Percentiles rank a stretch among this genome's conserved stretches.
phyloP scores from a whole-genome alignment of 176 grass and related monocot species.

The Luzula sylvatica region DNA sequence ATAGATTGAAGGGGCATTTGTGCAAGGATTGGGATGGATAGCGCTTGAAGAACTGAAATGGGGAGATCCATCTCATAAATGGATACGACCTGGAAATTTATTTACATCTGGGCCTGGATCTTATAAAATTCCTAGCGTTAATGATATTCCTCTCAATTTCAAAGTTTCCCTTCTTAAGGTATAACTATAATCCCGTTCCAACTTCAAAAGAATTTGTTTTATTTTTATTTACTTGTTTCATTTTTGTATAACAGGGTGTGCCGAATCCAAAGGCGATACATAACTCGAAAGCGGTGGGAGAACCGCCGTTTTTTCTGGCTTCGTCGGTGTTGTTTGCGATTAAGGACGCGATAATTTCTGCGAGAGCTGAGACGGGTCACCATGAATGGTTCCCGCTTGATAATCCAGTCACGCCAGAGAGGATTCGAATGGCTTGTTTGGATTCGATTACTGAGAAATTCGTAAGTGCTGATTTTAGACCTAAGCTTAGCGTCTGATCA shows the following conservation, averaged over 20 bases:
- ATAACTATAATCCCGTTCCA: background rate
- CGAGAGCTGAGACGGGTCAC: conserved; percentile 62
- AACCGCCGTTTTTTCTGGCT: conserved; percentile 87
- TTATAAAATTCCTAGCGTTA: conserved; percentile 92
- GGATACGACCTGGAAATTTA: conserved; percentile 79
- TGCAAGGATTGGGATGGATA: conserved; percentile 93
- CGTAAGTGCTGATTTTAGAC: conserved; percentile 40
- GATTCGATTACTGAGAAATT: conserved; percentile 75
- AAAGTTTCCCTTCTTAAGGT: conserved; percentile 91
- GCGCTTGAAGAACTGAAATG: conserved; percentile 96
- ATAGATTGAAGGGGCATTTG: conserved; percentile 95
- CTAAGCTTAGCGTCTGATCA: conserved; percentile 72
- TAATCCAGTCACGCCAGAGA: conserved; percentile 80
- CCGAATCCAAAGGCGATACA: conserved; percentile 73
- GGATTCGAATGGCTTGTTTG: conserved; percentile 85
- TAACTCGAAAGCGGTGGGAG: conserved; percentile 89
- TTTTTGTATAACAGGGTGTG: conserved; percentile 62
- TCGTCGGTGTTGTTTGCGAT: conserved; percentile 75
- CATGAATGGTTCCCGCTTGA: conserved; percentile 70
- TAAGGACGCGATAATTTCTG: conserved; percentile 65
- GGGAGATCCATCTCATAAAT: conserved; percentile 82
- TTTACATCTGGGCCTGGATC: conserved; percentile 78
- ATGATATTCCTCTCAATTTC: conserved; percentile 90
- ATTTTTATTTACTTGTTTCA: background rate
- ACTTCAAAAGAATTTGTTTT: background rate